Evolutionary conservation across 305 asterid genomes (phyloP).

Genomic region (Fraxinus platypoda): DNA sequence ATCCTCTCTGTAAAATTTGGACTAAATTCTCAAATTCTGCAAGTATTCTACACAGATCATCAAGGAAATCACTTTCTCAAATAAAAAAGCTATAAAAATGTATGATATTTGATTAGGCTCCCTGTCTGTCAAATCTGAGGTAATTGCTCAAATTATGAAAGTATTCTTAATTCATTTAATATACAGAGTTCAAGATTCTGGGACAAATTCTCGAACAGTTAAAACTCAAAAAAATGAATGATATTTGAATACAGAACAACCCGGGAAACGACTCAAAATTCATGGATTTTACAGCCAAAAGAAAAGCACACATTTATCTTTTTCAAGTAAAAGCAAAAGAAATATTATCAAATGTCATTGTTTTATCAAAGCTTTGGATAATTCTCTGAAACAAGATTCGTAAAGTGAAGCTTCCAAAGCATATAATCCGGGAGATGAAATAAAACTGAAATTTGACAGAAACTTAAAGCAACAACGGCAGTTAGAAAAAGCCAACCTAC

Average conservation of each 20-base stretch:
- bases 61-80: not conserved
- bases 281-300: not conserved
- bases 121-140: not conserved
- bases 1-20: not conserved
- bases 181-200: conserved; percentile 34
- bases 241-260: conserved; percentile 35
- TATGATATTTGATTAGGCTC: not conserved
- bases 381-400: conserved; percentile 27
- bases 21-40: not conserved
- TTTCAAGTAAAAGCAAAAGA: conserved; percentile 20
- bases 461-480: conserved; percentile 17
- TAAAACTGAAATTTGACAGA: conserved; percentile 5
- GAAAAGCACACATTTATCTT: not conserved
- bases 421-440: conserved; percentile 19
- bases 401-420: conserved; percentile 25
- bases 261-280: conserved; percentile 34
- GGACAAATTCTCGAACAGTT: conserved; percentile 21
- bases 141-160: not conserved
- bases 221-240: not conserved
- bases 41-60: not conserved
- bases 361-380: not conserved
- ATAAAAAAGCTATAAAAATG: not conserved
- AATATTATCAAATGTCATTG: conserved; percentile 9
- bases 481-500: conserved; percentile 28
- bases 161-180: conserved; percentile 4